phyloP scores from a whole-genome alignment of 805 yeast species.

The Dipodascopsis tothii region DNA sequence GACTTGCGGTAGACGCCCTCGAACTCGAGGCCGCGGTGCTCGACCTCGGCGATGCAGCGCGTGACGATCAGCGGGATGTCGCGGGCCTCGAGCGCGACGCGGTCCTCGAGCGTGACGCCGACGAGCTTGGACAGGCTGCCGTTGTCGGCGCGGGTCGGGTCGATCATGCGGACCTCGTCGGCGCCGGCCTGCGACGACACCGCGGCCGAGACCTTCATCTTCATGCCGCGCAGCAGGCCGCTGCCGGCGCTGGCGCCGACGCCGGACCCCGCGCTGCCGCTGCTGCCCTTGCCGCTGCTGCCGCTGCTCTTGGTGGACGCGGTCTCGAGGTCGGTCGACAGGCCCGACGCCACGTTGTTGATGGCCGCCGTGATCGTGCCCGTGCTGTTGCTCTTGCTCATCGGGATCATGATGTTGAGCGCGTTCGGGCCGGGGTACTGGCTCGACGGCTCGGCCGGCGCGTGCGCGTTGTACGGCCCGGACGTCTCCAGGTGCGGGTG shows the following conservation, averaged over 20 bases:
- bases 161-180: too few relatives aligned
- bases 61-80: slow-evolving; percentile 64
- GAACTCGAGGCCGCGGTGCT: slow-evolving; percentile 58
- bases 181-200: background rate
- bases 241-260: slow-evolving; percentile 25
- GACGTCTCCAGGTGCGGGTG: background rate
- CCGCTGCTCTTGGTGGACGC: too few relatives aligned
- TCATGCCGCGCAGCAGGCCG: slow-evolving; percentile 19
- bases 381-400: slow-evolving; percentile 1
- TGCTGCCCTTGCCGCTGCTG: too few relatives aligned
- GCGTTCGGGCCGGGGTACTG: slow-evolving; percentile 1
- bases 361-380: slow-evolving; percentile 20
- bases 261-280: too few relatives aligned
- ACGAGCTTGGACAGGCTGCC: too few relatives aligned
- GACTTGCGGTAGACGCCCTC: slow-evolving; percentile 91
- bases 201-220: slow-evolving; percentile 1
- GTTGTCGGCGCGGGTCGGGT: too few relatives aligned
- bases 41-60: slow-evolving; percentile 69
- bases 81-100: slow-evolving; percentile 56
- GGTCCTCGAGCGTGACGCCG: slow-evolving; percentile 51
- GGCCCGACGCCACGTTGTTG: too few relatives aligned
- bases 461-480: background rate
- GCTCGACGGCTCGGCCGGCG: background rate
- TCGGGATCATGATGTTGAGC: slow-evolving; percentile 8
- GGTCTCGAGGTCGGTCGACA: too few relatives aligned